A percentile compares a stretch with the other conserved stretches of the same genome.
These are phyloP conservation scores for Trichoderma cornu-damae DNA, from an alignment of 2,329 filamentous ascomycete species.

Conservation along the genomic window DNA sequence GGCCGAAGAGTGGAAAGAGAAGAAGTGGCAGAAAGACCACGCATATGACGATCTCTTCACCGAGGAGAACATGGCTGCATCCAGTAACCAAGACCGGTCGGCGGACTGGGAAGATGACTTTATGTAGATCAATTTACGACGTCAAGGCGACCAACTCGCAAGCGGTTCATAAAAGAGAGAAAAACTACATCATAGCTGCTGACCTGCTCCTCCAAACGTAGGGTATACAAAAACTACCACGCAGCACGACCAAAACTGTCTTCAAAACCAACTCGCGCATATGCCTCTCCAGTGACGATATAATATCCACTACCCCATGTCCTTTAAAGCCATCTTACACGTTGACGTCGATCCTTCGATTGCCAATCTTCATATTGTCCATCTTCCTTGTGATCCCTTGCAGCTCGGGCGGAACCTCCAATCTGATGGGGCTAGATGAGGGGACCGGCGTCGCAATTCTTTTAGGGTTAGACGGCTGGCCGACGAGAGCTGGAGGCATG, in stretches of 20 bases:
- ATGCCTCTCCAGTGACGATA: neutral
- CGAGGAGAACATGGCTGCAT: conserved; percentile 69
- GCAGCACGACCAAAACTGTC: neutral
- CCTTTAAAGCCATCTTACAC: neutral
- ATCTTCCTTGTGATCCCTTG: conserved; percentile 29
- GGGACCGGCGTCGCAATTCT: conserved; percentile 22
- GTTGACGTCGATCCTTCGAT: conserved; percentile 16
- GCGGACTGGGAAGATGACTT: conserved; percentile 86
- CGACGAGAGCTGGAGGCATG: neutral
- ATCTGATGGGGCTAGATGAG: conserved; percentile 27
- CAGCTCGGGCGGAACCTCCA: conserved; percentile 29
- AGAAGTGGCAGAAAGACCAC: conserved; percentile 95
- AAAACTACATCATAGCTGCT: neutral
- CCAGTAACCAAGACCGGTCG: conserved; percentile 80
- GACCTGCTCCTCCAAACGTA: neutral
- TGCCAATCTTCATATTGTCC: conserved; percentile 32
- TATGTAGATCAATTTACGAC: conserved; percentile 53
- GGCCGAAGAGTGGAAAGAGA: conserved; percentile 75
- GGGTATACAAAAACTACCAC: conserved; percentile 10
- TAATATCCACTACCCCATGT: neutral
- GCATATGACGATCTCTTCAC: conserved; percentile 90
- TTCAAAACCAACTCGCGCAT: neutral
- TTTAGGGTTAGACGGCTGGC: neutral
- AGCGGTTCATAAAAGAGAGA: neutral
- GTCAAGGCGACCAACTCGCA: neutral